Evolutionary conservation across 2,329 filamentous ascomycete species (phyloP).

Genomic region (Stagonosporopsis tanaceti): DNA sequence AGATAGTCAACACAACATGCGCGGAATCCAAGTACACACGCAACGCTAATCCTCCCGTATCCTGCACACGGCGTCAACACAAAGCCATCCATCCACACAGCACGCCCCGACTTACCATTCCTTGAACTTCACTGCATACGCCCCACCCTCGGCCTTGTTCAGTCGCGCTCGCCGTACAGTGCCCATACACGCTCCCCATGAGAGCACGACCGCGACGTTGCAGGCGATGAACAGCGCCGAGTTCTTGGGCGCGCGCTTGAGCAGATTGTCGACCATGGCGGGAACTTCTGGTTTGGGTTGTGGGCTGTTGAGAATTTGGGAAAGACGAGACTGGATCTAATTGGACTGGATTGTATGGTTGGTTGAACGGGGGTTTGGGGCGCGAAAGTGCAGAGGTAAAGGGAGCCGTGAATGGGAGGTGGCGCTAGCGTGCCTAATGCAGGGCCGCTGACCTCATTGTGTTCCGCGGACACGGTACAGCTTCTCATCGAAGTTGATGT

Average conservation of each 20-base stretch:
- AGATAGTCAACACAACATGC: neutral
- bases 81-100: neutral
- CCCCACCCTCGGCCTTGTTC: neutral
- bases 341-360: neutral
- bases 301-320: no score
- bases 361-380: neutral
- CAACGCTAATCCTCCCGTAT: slow-evolving; percentile 9
- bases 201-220: slow-evolving; percentile 13
- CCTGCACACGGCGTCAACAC: slow-evolving; percentile 3
- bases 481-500: no score
- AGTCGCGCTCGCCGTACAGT: slow-evolving; percentile 3
- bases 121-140: neutral
- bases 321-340: neutral
- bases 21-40: no score
- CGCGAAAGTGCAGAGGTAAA: neutral
- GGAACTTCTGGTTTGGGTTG: neutral
- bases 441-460: slow-evolving; percentile 15
- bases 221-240: slow-evolving; percentile 12
- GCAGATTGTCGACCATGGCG: slow-evolving; percentile 11
- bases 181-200: slow-evolving; percentile 17
- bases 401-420: slow-evolving; percentile 3
- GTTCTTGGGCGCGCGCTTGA: slow-evolving; percentile 17
- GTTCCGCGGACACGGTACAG: neutral
- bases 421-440: slow-evolving; percentile 1
- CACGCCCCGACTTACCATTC: slow-evolving; percentile 6